Evolutionary conservation across 495 filamentous ascomycete genomes (phyloP).

Genomic region (Annulohypoxylon bovei): DNA sequence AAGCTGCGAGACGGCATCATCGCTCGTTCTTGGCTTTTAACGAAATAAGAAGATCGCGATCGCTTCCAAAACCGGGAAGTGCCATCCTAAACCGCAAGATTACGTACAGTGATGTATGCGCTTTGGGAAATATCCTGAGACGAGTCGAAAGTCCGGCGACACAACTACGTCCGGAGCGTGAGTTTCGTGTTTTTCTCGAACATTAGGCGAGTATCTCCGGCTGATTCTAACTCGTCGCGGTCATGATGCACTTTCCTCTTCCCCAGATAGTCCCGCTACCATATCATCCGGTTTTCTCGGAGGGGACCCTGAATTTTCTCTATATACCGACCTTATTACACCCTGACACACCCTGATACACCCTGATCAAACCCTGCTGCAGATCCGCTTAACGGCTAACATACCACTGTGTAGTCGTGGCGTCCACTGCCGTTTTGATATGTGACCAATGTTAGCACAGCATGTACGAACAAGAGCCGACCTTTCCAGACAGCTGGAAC

Average conservation of each 20-base stretch:
- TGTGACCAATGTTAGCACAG: conserved; percentile 27
- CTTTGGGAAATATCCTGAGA: conserved; percentile 23
- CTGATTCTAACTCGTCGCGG: conserved; percentile 33
- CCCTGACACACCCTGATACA: conserved; percentile 10
- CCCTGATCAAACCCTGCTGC: conserved; percentile 39
- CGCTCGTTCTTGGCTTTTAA: conserved; percentile 29
- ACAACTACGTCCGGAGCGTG: conserved; percentile 38
- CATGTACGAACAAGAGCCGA: conserved; percentile 16
- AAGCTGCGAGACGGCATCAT: conserved; percentile 32
- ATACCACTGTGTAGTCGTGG: conserved; percentile 27
- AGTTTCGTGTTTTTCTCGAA: conserved; percentile 26
- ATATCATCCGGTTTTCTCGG: conserved; percentile 40
- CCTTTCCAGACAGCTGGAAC: conserved; percentile 34
- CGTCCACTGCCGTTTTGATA: conserved; percentile 20
- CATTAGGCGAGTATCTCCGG: conserved; percentile 35
- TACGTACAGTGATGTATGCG: conserved; percentile 39
- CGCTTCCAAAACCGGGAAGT: conserved; percentile 42
- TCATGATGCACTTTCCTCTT: conserved; percentile 23
- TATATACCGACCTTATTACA: conserved; percentile 41
- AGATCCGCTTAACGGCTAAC: conserved; percentile 42
- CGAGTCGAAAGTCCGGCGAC: conserved; percentile 34
- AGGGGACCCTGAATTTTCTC: conserved; percentile 42
- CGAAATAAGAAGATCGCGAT: conserved; percentile 29
- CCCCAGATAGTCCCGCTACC: conserved; percentile 40
- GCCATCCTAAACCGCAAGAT: conserved; percentile 35